Percentiles rank a stretch among this genome's conserved stretches.
These are phyloP conservation scores for Saccharomycopsis hybrid DNA, from an alignment of 1,139 yeast genomes.

Conservation along the genomic window DNA sequence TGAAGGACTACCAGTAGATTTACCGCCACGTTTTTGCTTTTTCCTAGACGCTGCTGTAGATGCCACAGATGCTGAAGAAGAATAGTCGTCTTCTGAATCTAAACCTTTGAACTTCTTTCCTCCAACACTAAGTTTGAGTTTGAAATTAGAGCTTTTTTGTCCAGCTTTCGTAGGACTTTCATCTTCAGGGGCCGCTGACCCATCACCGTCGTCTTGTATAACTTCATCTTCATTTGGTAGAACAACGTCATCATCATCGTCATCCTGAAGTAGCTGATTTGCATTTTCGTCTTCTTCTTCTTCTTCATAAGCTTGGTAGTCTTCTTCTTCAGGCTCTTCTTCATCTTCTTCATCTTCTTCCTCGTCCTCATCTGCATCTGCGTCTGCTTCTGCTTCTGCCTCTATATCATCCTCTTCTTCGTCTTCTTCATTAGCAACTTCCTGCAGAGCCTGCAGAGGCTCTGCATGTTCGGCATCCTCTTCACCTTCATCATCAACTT, in stretches of 20 bases:
- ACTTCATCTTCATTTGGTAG: constrained; percentile 20
- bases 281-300: constrained; percentile 23
- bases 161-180: constrained; percentile 15
- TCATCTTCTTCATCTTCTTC: constrained; percentile 26
- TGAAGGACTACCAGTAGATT: too few relatives aligned
- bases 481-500: constrained; percentile 10
- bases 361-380: too few relatives aligned
- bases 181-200: constrained; percentile 21
- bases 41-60: background rate
- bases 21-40: too few relatives aligned
- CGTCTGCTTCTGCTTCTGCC: constrained; percentile 6
- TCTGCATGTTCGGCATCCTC: constrained; percentile 12
- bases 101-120: constrained; percentile 4
- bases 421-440: too few relatives aligned
- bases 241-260: constrained; percentile 27
- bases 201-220: constrained; percentile 23
- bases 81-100: constrained; percentile 14
- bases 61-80: background rate
- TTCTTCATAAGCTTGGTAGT: constrained; percentile 21
- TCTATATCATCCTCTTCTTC: constrained; percentile 13
- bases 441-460: too few relatives aligned
- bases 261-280: constrained; percentile 25
- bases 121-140: constrained; percentile 19
- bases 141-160: constrained; percentile 12
- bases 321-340: constrained; percentile 30